These are phyloP conservation scores for Leccinum fibrillosum DNA, from an alignment of 768 basidiomycete species.

Conservation along the genomic window DNA sequence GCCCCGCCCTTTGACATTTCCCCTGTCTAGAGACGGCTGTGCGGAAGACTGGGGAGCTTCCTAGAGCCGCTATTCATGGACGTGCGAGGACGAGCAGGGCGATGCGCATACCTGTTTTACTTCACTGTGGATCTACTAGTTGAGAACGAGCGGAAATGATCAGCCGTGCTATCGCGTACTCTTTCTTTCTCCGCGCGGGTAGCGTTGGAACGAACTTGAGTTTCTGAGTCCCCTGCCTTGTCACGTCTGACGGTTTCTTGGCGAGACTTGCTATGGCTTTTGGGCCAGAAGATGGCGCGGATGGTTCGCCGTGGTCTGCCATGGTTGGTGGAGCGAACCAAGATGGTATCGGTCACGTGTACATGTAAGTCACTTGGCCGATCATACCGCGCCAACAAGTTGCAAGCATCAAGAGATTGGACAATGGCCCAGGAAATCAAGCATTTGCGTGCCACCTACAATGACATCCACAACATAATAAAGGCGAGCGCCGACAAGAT, in stretches of 20 bases:
- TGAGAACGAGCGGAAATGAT: constrained; percentile 6
- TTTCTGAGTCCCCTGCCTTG: constrained; percentile 69
- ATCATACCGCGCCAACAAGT: not conserved
- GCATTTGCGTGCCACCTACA: constrained; percentile 79
- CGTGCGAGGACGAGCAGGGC: not conserved
- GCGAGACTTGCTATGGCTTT: constrained; percentile 78
- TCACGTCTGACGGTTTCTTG: constrained; percentile 67
- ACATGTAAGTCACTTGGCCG: too few species aligned
- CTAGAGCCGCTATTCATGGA: constrained; percentile 31
- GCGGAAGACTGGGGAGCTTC: constrained; percentile 41
- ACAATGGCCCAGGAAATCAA: constrained; percentile 41
- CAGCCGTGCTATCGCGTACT: constrained; percentile 46
- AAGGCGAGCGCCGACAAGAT: constrained; percentile 64
- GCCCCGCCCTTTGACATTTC: constrained; percentile 48
- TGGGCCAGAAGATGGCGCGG: constrained; percentile 29
- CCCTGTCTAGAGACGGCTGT: constrained; percentile 30
- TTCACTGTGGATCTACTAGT: constrained; percentile 42
- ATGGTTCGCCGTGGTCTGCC: constrained; percentile 11
- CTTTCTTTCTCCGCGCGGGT: constrained; percentile 74
- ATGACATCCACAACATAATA: constrained; percentile 90
- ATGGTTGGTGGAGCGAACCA: constrained; percentile 7
- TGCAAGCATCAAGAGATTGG: not conserved
- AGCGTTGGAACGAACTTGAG: constrained; percentile 80
- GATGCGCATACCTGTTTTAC: constrained; percentile 54
- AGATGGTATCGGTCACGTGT: constrained; percentile 17